phyloP scores from a whole-genome alignment of 2,329 filamentous ascomycete species.

The Onygena corvina region DNA sequence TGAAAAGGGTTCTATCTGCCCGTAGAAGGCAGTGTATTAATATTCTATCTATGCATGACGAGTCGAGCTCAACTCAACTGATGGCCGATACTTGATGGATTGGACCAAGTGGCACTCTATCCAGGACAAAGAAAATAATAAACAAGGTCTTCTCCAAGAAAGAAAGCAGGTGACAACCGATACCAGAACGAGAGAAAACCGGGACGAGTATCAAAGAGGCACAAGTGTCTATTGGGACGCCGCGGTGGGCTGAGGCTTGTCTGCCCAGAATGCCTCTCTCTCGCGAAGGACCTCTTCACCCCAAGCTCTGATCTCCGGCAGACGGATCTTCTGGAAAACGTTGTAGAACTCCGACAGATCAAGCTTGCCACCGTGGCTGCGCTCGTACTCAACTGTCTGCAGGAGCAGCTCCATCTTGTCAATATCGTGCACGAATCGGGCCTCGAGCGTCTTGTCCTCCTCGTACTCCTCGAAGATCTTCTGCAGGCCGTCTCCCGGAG shows the following conservation, averaged over 20 bases:
- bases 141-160: neutral
- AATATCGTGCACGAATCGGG: slow-evolving; percentile 84
- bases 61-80: neutral
- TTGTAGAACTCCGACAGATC: slow-evolving; percentile 80
- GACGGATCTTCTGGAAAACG: slow-evolving; percentile 59
- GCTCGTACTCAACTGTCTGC: slow-evolving; percentile 96
- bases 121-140: neutral
- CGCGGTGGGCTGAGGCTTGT: slow-evolving; percentile 24
- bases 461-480: slow-evolving; percentile 93
- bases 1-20: too few relatives aligned
- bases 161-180: neutral
- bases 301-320: slow-evolving; percentile 73
- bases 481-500: slow-evolving; percentile 57
- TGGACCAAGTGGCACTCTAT: neutral
- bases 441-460: slow-evolving; percentile 69
- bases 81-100: neutral
- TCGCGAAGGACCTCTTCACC: slow-evolving; percentile 63
- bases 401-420: slow-evolving; percentile 92
- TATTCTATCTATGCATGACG: neutral
- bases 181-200: neutral
- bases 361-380: slow-evolving; percentile 48
- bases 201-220: neutral
- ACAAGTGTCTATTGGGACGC: neutral
- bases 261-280: slow-evolving; percentile 59
- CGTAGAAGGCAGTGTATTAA: too few relatives aligned